Conservation (phyloP, 371 early-diverging fungal species). For the Conidiobolus incongruus region DNA sequence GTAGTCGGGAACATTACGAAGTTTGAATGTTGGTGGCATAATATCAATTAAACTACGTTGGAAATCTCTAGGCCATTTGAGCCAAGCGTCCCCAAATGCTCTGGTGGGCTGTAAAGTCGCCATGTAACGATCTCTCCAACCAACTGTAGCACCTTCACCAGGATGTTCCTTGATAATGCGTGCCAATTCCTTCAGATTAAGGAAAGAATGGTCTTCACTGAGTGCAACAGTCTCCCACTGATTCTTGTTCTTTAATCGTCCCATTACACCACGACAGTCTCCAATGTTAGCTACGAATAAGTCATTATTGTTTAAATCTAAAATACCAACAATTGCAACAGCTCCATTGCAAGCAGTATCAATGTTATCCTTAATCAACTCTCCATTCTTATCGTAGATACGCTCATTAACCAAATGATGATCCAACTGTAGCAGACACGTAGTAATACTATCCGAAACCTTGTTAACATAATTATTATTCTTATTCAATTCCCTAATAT, state of each 20-base stretch:
- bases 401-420: slow-evolving; percentile 18
- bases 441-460: slow-evolving; percentile 16
- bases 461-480: slow-evolving; percentile 5
- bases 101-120: slow-evolving; percentile 27
- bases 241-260: slow-evolving; percentile 9
- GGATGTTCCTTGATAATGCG: slow-evolving; percentile 53
- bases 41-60: slow-evolving; percentile 36
- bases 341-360: slow-evolving; percentile 41
- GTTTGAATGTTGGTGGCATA: slow-evolving; percentile 16
- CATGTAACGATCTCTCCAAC: slow-evolving; percentile 36
- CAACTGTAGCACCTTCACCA: slow-evolving; percentile 36
- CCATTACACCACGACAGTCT: slow-evolving; percentile 39
- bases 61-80: slow-evolving; percentile 46
- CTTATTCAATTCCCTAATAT: slow-evolving; percentile 4
- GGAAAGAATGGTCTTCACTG: slow-evolving; percentile 44
- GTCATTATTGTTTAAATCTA: slow-evolving; percentile 29
- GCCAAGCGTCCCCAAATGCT: slow-evolving; percentile 41
- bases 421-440: slow-evolving; percentile 26
- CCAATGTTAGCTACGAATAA: slow-evolving; percentile 61
- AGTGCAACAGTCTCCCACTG: slow-evolving; percentile 31
- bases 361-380: slow-evolving; percentile 15
- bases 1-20: slow-evolving; percentile 36
- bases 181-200: slow-evolving; percentile 30
- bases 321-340: slow-evolving; percentile 49
- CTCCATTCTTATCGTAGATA: slow-evolving; percentile 13